A percentile compares a stretch with the other conserved stretches of the same genome.
phyloP scores from a whole-genome alignment of 495 filamentous ascomycete genomes.

The Cladorrhinum samala region DNA sequence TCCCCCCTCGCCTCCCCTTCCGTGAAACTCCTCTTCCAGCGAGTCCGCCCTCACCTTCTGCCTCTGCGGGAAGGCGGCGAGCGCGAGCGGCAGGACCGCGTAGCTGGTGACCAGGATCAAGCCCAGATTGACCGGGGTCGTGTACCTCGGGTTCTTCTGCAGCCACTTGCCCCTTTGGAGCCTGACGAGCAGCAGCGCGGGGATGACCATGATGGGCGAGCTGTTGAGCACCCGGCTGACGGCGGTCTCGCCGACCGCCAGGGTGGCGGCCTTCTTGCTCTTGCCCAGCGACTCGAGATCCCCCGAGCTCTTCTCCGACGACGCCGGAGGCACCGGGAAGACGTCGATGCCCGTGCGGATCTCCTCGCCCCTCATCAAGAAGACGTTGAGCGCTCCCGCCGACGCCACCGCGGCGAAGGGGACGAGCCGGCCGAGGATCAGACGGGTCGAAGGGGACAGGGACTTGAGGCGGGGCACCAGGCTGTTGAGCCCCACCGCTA shows the following conservation, averaged over 20 bases:
- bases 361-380: constrained; percentile 95
- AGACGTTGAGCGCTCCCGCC: constrained; percentile 87
- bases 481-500: constrained; percentile 86
- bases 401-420: constrained; percentile 92
- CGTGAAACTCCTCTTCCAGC: constrained; percentile 79
- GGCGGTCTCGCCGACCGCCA: constrained; percentile 90
- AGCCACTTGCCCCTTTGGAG: constrained; percentile 75
- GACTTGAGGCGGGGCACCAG: constrained; percentile 78
- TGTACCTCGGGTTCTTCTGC: constrained; percentile 61
- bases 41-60: constrained; percentile 66
- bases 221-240: constrained; percentile 83
- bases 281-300: constrained; percentile 69
- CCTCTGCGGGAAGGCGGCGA: constrained; percentile 87
- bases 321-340: constrained; percentile 61
- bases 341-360: constrained; percentile 91
- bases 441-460: constrained; percentile 63
- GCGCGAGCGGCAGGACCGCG: constrained; percentile 75
- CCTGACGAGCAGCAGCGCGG: constrained; percentile 74
- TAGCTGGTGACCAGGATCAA: constrained; percentile 75
- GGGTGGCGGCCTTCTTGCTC: constrained; percentile 74
- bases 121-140: constrained; percentile 74
- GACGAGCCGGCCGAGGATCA: constrained; percentile 74
- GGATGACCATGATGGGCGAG: constrained; percentile 94
- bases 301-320: constrained; percentile 47
- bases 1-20: constrained; percentile 62